Evolutionary conservation across 176 grass and related monocot species (phyloP), one percentile per base, ranked within the genome.

Genomic region (Cenchrus americanus): DNA sequence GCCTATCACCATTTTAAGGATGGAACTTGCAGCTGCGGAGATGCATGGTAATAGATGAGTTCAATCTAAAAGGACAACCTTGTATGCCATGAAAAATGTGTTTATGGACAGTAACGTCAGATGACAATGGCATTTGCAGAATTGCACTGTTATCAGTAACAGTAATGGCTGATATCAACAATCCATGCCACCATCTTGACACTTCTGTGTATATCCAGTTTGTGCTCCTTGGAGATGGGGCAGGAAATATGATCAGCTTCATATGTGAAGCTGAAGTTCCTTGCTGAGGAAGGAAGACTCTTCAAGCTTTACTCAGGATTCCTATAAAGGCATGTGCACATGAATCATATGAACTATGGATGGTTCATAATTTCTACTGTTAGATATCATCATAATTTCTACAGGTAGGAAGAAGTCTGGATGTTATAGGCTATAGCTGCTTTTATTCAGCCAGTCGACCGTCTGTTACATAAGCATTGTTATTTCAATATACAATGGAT

Each of bases 1-100:
- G 84, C 84, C 44, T 89, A 89, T 84, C 92, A 94, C 61, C 89
- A 82, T 84, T 89, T 91, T 69, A 82, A 46, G 37, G 53, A 86
- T 71, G 89, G 86, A 41, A 42, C 48, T 14, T 91, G 92, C 86
- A 94, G 86, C 47, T 91, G 86, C 32, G 14, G 76, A 69, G 89
- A 94, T 73, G 81, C 49, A 30, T 89, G 92, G 89, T 94, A 86
- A 81, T 73, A 49, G 7, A 59, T 46, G 41, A n/a, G 15, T 52
- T 32, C 61, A 61, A 42, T 46, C 47, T 12, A 74, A 71, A 74
- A 73, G 11, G 64, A 26, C 76, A 32, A 42, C 59, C 40, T 55
- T 88, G 26, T 63, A 76, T 87, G 60, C 68, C 61, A 62, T 71
- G 47, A 42, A 44, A 77, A 73, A 40, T 76, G 43, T 67, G 72